These are phyloP conservation scores for Melaleuca alternifolia DNA, from an alignment of 345 rosid species.

Conservation along the genomic window DNA sequence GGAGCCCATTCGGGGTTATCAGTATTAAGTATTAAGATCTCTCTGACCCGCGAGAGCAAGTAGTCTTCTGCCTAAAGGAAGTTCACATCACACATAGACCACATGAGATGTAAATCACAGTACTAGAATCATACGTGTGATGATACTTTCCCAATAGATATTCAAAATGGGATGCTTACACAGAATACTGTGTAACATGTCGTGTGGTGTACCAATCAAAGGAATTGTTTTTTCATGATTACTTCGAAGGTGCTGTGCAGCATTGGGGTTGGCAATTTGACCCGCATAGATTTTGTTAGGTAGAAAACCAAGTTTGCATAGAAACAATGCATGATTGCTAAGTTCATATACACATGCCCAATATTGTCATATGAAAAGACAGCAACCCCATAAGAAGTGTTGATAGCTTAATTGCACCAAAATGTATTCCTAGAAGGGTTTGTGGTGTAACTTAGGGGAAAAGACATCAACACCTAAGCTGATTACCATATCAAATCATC, in stretches of 20 bases:
- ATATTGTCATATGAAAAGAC: not conserved
- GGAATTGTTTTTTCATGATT: not conserved
- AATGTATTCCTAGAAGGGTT: not conserved
- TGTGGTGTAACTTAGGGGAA: not conserved
- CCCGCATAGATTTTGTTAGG: not conserved
- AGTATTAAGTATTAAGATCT: not conserved
- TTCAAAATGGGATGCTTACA: not conserved
- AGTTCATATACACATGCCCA: too few relatives aligned
- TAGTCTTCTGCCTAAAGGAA: not conserved
- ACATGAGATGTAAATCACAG: too few relatives aligned
- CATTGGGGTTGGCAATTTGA: not conserved
- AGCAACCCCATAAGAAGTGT: not conserved
- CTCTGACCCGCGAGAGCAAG: not conserved
- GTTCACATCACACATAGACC: not conserved
- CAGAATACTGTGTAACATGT: not conserved
- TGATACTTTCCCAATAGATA: too few relatives aligned
- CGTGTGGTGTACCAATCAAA: not conserved
- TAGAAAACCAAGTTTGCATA: not conserved
- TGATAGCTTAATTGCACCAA: too few relatives aligned
- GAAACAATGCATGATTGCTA: too few relatives aligned
- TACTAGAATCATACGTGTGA: not conserved
- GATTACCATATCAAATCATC: not conserved
- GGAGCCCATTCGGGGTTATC: not conserved
- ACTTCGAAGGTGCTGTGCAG: not conserved
- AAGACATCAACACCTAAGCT: fast-evolving